Base-by-base conservation (phyloP, 2,329 filamentous ascomycete genomes). In the Herpotrichia juniperi region DNA sequence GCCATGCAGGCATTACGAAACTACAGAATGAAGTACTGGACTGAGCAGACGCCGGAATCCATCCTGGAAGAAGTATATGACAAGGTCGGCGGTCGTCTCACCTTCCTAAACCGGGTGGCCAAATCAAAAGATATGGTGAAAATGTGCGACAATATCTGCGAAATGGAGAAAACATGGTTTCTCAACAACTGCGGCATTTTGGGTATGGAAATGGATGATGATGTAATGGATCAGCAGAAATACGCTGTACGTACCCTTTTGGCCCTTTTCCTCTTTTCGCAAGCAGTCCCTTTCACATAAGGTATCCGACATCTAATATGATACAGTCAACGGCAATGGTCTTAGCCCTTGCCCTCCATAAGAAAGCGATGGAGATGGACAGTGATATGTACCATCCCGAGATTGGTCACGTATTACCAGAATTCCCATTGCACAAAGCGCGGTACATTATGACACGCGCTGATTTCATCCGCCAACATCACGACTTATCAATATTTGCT, bases 221-320 rank as follows among this genome's bases (percentile, higher is more conserved):
- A 99, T 69, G 94, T 97, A 62, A 97, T 97, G 88, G 91, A 97
- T 68, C 90, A 97, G 74, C 92, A 97, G 71, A 97, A 97, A 73
- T 97, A 91, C 80, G 91, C 93, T 40, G 89, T 91, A 79, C 76
- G 87, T 83, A 26, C 32, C 48, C 16, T n/a, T n/a, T n/a, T n/a
- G n/a, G n/a, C n/a, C n/a, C n/a, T n/a, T n/a, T 8, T 17, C 17
- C 42, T 26, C 34, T 31, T 17, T 32, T 42, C 28, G 1, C 28
- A 5, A 31, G 17, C 31, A 39, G 45, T 32, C 16, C 12, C 31
- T 7, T 19, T 37, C n/a, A 24, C 6, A 9, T 6, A 11, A 7
- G 21, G 11, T 22, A 3, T 14, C 21, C 47, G 24, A 28, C 24
- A 22, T 42, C 28, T 30, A 19, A 11, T 21, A 19, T 12, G 11